These are phyloP conservation scores for Fusarium austroafricanum DNA, from an alignment of 2,329 filamentous ascomycete genomes.

Conservation along the genomic window DNA sequence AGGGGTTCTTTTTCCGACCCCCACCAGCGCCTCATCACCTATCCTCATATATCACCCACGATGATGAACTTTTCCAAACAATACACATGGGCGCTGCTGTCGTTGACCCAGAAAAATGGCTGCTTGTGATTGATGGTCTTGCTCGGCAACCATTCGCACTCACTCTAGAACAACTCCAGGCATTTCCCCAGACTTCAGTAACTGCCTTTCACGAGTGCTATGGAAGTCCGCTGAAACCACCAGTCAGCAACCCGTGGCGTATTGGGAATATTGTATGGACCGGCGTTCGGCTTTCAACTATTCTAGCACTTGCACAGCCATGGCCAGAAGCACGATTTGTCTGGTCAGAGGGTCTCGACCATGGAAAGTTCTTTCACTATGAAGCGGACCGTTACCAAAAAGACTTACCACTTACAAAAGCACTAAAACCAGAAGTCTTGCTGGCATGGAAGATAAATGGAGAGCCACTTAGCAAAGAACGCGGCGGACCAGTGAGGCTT, in stretches of 20 bases:
- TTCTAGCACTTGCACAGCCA: background rate
- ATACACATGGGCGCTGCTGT: constrained; percentile 24
- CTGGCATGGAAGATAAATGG: constrained; percentile 8
- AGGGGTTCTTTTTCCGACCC: constrained; percentile 6
- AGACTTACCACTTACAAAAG: background rate
- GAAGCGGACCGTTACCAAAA: constrained; percentile 20
- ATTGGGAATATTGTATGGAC: constrained; percentile 19
- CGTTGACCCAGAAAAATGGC: background rate
- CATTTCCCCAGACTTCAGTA: background rate
- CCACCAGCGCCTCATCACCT: constrained; percentile 8
- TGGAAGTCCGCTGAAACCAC: constrained; percentile 9
- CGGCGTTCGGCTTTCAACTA: background rate
- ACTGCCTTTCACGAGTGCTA: constrained; percentile 27
- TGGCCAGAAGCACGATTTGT: constrained; percentile 2
- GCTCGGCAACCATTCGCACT: background rate
- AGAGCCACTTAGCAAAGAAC: background rate
- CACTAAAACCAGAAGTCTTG: background rate
- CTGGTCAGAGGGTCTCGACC: constrained; percentile 16
- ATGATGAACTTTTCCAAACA: constrained; percentile 10
- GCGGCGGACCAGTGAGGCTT: constrained; percentile 15
- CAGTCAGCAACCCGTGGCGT: background rate
- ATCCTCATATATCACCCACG: background rate
- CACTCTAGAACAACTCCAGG: constrained; percentile 3
- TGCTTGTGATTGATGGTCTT: background rate
- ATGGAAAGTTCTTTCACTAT: constrained; percentile 8